Conservation (phyloP, 805 yeast species). For the Torulaspora microellipsoides region DNA sequence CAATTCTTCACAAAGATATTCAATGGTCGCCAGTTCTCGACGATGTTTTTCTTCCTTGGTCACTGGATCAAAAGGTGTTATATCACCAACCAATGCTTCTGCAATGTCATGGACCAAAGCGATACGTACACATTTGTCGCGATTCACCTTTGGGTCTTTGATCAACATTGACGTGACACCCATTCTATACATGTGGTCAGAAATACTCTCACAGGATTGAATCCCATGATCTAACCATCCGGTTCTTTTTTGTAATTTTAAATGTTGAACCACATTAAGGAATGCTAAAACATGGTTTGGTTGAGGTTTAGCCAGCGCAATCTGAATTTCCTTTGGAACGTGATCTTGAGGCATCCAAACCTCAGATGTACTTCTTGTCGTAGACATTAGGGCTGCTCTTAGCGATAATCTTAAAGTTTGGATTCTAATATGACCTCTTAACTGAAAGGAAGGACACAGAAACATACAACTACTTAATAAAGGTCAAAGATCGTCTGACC, state of each 20-base stretch:
- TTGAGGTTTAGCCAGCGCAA: constrained; percentile 28
- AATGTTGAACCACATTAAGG: constrained; percentile 59
- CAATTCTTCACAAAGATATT: constrained; percentile 51
- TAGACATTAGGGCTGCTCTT: not conserved
- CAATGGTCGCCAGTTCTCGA: constrained; percentile 69
- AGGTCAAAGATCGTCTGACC: too few relatives aligned
- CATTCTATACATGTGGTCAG: constrained; percentile 96
- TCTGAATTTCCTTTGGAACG: constrained; percentile 39
- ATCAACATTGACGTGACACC: constrained; percentile 71
- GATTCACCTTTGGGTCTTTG: constrained; percentile 46
- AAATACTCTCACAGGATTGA: constrained; percentile 52
- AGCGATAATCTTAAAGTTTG: too few relatives aligned
- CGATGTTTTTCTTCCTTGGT: constrained; percentile 76
- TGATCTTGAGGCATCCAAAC: constrained; percentile 44
- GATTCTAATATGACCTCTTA: too few relatives aligned
- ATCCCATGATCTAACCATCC: constrained; percentile 80
- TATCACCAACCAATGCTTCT: constrained; percentile 91
- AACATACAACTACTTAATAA: too few relatives aligned
- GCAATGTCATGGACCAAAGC: constrained; percentile 92
- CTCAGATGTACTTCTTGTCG: constrained; percentile 15
- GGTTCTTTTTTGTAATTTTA: constrained; percentile 79
- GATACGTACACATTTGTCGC: constrained; percentile 70
- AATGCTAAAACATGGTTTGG: constrained; percentile 51
- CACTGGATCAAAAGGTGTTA: constrained; percentile 74
- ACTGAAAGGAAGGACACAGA: too few relatives aligned